phyloP scores from a whole-genome alignment of 495 filamentous ascomycete genomes.

The Penicillium odoratum region DNA sequence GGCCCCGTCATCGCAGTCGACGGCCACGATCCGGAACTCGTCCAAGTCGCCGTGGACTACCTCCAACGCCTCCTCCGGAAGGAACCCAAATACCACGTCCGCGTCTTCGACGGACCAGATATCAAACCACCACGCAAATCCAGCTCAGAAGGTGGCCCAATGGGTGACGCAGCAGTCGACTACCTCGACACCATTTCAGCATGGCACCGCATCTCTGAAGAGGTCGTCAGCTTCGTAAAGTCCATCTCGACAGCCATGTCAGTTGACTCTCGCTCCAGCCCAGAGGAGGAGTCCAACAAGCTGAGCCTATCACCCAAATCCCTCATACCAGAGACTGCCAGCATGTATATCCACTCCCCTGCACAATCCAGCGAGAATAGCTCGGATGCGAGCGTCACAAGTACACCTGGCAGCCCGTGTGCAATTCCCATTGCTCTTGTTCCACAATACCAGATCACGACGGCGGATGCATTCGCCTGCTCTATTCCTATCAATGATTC shows the following conservation, averaged over 20 bases:
- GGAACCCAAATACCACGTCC: constrained; percentile 58
- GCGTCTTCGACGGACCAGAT: constrained; percentile 51
- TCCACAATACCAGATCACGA: constrained; percentile 73
- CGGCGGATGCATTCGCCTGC: constrained; percentile 70
- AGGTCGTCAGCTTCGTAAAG: constrained; percentile 65
- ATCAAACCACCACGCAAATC: constrained; percentile 28
- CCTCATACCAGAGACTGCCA: constrained; percentile 37
- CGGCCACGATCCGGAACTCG: constrained; percentile 57
- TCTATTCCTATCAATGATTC: constrained; percentile 71
- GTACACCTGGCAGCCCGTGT: constrained; percentile 11
- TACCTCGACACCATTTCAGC: constrained; percentile 67
- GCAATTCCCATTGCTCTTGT: constrained; percentile 68
- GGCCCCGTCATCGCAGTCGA: constrained; percentile 85
- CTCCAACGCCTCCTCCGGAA: constrained; percentile 60
- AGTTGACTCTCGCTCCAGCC: constrained; percentile 4
- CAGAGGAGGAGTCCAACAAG: constrained; percentile 22
- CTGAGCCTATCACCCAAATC: constrained; percentile 33
- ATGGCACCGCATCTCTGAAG: constrained; percentile 70
- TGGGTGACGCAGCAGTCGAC: constrained; percentile 53
- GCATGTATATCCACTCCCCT: constrained; percentile 32
- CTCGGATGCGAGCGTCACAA: constrained; percentile 28
- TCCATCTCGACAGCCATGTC: constrained; percentile 18
- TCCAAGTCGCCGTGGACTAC: constrained; percentile 57
- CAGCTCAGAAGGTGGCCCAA: constrained; percentile 34
- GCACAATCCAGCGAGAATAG: constrained; percentile 29